Conservation (phyloP, 2,329 filamentous ascomycete species). For the Curvularia verruculosa region DNA sequence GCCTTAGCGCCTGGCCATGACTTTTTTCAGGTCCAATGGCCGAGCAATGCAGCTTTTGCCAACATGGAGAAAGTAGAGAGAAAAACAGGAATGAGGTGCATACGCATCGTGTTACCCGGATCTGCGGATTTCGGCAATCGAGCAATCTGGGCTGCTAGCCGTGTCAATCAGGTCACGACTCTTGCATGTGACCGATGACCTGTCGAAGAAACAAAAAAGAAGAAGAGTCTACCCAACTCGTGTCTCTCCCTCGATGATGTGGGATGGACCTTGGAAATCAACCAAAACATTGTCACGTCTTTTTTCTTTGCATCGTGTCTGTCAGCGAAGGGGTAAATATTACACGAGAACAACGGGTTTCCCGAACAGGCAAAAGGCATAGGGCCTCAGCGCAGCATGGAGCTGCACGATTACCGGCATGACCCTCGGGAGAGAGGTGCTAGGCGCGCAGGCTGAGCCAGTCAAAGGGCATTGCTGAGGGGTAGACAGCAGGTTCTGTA, state of each 20-base stretch:
- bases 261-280: not conserved
- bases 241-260: not conserved
- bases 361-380: not conserved
- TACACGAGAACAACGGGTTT: not conserved
- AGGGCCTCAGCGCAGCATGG: conserved; percentile 42
- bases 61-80: not conserved
- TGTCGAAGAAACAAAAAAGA: not conserved
- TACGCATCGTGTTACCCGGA: not conserved
- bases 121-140: not conserved
- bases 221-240: not conserved
- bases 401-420: conserved; percentile 8
- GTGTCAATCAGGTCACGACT: not conserved
- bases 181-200: not conserved
- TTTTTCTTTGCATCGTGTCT: not conserved
- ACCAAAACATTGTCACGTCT: not conserved
- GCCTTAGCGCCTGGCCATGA: not conserved
- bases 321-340: not conserved
- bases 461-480: conserved; percentile 16
- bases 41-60: not conserved
- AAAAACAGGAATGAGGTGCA: not conserved
- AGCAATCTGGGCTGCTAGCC: not conserved
- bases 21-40: not conserved
- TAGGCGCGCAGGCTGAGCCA: conserved; percentile 5
- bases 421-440: conserved; percentile 11
- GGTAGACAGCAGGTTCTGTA: conserved; percentile 38